phyloP scores from a whole-genome alignment of 768 basidiomycete species.

The Rhizopogon roseolus region DNA sequence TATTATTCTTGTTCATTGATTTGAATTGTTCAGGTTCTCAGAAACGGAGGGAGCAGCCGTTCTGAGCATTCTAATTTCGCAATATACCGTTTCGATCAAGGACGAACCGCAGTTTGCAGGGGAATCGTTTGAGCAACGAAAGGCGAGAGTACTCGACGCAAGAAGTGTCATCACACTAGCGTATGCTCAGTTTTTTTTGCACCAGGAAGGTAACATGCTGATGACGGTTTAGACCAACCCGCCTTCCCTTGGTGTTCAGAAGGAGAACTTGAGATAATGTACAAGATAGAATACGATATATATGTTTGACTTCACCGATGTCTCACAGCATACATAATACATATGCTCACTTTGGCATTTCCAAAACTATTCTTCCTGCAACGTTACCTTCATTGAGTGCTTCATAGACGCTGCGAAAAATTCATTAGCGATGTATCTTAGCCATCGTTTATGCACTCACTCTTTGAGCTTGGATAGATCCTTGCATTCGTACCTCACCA shows the following conservation, averaged over 20 bases:
- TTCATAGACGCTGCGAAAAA: conserved; percentile 29
- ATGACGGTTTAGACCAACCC: conserved; percentile 1
- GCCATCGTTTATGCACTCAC: conserved; percentile 29
- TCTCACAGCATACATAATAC: background rate
- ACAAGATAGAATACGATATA: background rate
- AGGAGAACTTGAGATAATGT: background rate
- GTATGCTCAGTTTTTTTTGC: conserved; percentile 27
- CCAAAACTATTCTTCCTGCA: conserved; percentile 38
- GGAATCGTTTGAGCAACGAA: conserved; percentile 44
- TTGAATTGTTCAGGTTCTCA: conserved; percentile 34
- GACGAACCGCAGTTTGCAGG: conserved; percentile 44
- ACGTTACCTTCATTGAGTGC: conserved; percentile 35
- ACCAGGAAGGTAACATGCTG: background rate
- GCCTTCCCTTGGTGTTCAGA: conserved; percentile 6
- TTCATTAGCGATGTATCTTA: background rate
- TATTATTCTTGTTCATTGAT: background rate
- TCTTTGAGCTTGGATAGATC: conserved; percentile 46
- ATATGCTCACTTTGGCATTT: conserved; percentile 21
- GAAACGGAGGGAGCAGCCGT: conserved; percentile 49
- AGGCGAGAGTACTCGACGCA: conserved; percentile 33
- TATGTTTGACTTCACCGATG: background rate
- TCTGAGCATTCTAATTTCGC: conserved; percentile 43
- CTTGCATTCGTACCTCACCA: conserved; percentile 45
- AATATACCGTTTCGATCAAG: conserved; percentile 43
- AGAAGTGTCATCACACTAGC: conserved; percentile 37